A percentile compares a stretch with the other conserved stretches of the same genome.
These are phyloP conservation scores for Neonectria punicea DNA, from an alignment of 2,329 filamentous ascomycete species.

Conservation along the genomic window DNA sequence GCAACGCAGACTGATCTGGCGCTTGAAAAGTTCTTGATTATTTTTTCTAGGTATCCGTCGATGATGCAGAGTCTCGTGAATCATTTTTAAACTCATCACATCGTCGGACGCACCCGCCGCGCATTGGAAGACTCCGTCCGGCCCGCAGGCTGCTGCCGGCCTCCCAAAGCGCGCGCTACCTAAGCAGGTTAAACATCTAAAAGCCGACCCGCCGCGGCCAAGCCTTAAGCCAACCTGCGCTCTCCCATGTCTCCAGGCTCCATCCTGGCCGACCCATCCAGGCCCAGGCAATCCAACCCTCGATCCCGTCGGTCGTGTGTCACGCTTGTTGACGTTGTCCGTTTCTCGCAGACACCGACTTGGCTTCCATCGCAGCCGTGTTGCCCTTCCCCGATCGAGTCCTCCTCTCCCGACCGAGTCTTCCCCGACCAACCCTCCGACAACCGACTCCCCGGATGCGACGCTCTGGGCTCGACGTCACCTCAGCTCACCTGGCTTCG, in stretches of 20 bases:
- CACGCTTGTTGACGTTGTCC: conserved; percentile 7
- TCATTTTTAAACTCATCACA: neutral
- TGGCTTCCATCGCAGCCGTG: neutral
- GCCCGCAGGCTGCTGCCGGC: neutral
- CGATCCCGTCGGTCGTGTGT: neutral
- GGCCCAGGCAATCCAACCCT: conserved; percentile 14
- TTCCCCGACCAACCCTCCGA: neutral
- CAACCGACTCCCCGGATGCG: conserved; percentile 6
- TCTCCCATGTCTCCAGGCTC: conserved; percentile 15
- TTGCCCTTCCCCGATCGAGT: neutral
- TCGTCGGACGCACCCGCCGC: neutral
- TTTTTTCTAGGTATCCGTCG: no score
- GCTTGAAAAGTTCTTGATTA: neutral
- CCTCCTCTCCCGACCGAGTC: neutral
- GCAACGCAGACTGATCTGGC: neutral
- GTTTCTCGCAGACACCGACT: neutral
- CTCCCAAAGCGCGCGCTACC: neutral
- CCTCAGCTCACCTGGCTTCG: neutral
- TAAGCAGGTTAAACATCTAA: neutral
- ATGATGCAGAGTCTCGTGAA: neutral
- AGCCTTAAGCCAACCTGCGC: conserved; percentile 7
- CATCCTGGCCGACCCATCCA: conserved; percentile 18
- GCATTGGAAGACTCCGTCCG: neutral
- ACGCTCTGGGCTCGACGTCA: neutral
- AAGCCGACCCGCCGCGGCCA: conserved; percentile 1